Percentiles rank a stretch among this genome's conserved stretches.
Conservation (phyloP, 495 filamentous ascomycete species). For the Neurospora sp. region DNA sequence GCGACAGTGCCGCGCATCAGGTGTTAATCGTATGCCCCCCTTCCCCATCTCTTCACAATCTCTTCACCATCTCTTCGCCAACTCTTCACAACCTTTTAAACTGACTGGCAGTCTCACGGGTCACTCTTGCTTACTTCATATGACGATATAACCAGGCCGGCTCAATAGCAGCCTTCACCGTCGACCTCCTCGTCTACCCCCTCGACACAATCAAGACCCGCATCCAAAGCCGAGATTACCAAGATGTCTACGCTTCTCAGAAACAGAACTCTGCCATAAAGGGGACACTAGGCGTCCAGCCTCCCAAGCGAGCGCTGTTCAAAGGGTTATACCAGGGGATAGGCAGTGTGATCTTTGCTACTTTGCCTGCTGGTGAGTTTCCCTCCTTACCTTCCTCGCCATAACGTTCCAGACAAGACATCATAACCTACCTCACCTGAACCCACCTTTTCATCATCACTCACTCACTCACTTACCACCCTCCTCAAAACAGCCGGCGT, state of each 20-base stretch:
- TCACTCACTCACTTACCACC: neutral
- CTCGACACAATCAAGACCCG: conserved; percentile 82
- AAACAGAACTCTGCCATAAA: conserved; percentile 25
- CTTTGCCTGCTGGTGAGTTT: conserved; percentile 65
- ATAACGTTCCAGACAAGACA: no score
- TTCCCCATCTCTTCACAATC: no score
- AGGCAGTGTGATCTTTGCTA: conserved; percentile 79
- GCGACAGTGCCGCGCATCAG: neutral
- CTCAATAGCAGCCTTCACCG: conserved; percentile 68
- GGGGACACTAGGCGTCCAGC: conserved; percentile 42
- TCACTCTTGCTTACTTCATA: neutral
- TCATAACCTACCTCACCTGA: neutral
- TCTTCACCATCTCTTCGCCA: neutral
- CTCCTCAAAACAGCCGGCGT: conserved; percentile 51
- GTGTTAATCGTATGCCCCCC: neutral
- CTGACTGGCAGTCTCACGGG: no score
- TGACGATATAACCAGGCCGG: conserved; percentile 46
- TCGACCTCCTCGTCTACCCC: conserved; percentile 74
- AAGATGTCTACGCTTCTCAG: conserved; percentile 47
- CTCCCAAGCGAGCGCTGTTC: conserved; percentile 43
- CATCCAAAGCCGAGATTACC: conserved; percentile 62
- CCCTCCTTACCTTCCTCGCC: neutral
- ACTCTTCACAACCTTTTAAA: neutral
- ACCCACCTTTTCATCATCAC: no score
- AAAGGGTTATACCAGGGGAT: conserved; percentile 80